Conservation (phyloP, 805 yeast species). For the Wickerhamomyces sydowiorum region DNA sequence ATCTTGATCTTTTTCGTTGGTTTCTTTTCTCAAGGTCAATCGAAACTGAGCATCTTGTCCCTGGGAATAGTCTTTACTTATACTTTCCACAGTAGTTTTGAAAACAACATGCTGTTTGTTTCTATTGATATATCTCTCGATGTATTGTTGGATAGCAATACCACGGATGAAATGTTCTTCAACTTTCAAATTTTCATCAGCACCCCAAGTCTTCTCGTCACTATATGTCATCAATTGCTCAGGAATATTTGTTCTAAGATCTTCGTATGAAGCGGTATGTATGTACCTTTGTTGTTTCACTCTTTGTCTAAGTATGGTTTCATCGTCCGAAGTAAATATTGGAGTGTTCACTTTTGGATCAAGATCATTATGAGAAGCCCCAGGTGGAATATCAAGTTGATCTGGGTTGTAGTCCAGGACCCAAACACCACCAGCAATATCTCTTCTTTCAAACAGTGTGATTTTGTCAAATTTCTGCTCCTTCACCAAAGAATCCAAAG, state of each 20-base stretch:
- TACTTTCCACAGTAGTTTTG: conserved; percentile 35
- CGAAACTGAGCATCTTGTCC: conserved; percentile 18
- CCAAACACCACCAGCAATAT: conserved; percentile 40
- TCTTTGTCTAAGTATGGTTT: background rate
- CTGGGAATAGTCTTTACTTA: conserved; percentile 16
- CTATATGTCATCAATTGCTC: conserved; percentile 41
- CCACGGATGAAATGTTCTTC: conserved; percentile 44
- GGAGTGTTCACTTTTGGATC: conserved; percentile 23
- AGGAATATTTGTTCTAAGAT: conserved; percentile 34
- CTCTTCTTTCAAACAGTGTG: conserved; percentile 36
- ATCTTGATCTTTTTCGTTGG: conserved; percentile 9
- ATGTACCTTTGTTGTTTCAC: conserved; percentile 19
- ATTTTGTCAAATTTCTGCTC: conserved; percentile 29
- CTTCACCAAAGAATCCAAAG: conserved; percentile 31
- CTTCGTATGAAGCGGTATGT: conserved; percentile 26
- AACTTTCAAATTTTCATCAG: conserved; percentile 18
- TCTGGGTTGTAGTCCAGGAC: conserved; percentile 25
- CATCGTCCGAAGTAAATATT: background rate
- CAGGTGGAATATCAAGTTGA: conserved; percentile 21
- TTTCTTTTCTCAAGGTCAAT: conserved; percentile 26
- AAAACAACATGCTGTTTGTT: conserved; percentile 20
- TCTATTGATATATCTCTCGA: conserved; percentile 38
- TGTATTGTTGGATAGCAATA: conserved; percentile 47
- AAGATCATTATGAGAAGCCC: conserved; percentile 16
- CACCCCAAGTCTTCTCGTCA: conserved; percentile 32